A percentile compares a stretch with the other conserved stretches of the same genome.
phyloP scores from a whole-genome alignment of 2,329 filamentous ascomycete genomes.

The Alternaria postmessia region DNA sequence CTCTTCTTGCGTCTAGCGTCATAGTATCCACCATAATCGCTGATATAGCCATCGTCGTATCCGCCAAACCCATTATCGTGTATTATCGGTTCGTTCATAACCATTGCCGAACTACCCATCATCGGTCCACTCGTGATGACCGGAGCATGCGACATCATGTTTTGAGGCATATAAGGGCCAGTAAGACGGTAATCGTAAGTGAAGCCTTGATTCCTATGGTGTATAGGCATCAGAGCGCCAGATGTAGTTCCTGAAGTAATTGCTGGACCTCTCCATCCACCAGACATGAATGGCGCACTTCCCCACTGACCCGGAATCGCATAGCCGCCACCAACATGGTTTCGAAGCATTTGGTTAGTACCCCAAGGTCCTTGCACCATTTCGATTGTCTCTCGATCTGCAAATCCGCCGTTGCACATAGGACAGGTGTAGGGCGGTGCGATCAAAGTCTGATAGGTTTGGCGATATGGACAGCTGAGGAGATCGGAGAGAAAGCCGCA shows the following conservation, averaged over 20 bases:
- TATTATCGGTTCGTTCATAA: constrained; percentile 5
- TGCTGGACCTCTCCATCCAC: constrained; percentile 18
- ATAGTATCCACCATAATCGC: constrained; percentile 15
- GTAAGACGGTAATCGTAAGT: constrained; percentile 31
- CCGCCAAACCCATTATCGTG: constrained; percentile 6
- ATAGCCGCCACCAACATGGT: constrained; percentile 36
- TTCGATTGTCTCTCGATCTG: constrained; percentile 39
- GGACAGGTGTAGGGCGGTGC: constrained; percentile 41
- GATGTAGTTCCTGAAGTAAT: constrained; percentile 23
- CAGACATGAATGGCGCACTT: constrained; percentile 22
- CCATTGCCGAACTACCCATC: constrained; percentile 8
- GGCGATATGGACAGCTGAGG: constrained; percentile 52
- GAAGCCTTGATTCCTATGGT: constrained; percentile 7
- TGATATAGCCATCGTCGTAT: constrained; percentile 13
- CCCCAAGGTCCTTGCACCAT: constrained; percentile 46
- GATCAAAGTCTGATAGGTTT: constrained; percentile 36
- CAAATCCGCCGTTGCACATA: constrained; percentile 38
- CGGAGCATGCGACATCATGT: constrained; percentile 9
- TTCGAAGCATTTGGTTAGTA: constrained; percentile 43
- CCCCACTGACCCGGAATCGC: constrained; percentile 39
- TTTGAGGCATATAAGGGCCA: constrained; percentile 25
- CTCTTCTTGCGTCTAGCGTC: constrained; percentile 19
- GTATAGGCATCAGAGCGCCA: constrained; percentile 23
- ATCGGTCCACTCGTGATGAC: constrained; percentile 9
- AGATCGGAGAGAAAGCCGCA: constrained; percentile 54